Base-by-base conservation (phyloP, 495 filamentous ascomycete genomes). In the Sabuloglossum arenarium region DNA sequence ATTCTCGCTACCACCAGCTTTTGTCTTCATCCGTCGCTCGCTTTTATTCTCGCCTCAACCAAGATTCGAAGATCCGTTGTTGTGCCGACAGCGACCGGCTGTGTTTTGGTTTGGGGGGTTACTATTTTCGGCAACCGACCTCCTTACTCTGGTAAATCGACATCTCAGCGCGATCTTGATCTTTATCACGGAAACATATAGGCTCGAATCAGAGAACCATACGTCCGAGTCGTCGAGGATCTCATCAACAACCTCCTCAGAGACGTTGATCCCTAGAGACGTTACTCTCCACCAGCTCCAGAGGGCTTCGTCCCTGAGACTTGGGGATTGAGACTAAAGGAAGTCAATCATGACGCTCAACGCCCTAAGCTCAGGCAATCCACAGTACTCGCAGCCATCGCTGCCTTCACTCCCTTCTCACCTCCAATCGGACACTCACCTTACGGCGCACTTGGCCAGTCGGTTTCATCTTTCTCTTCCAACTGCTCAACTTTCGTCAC, bases 391-490 rank as follows among this genome's bases (percentile, higher is more conserved):
- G n/a, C 88, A 95, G 66, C 76, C 87, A 34, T 95, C 90, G 31
- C 73, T 98, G 43, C 86, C 88, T 30, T 80, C 87, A 28, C 71
- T 98, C 55, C 91, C 91, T 31, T 75, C 82, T 32, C 91, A 98
- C 74, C 75, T 89, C 30, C 91, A 97, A 70, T 95, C 89, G 55
- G 91, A 97, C 69, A 96, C 90, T 43, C 86, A 94, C 66, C 71
- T 97, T 60, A 98, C 91, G 2, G 86, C 89, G 30, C 91, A 98
- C 69, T 76, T 98, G 27, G 91, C 91, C 54, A 95, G 88, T 68
- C 85, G 91, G 32, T 98, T 94, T 65, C 91, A 98, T 72, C 80
- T 90, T 21, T 80, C 82, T 39, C 68, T 94, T 37, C 89, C 91
- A 16, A 90, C 86, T 0, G 85, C 91, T 56, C 78, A 78, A 56